Conservation (phyloP, 176 grass and related monocot genomes). For the Pharus latifolius region DNA sequence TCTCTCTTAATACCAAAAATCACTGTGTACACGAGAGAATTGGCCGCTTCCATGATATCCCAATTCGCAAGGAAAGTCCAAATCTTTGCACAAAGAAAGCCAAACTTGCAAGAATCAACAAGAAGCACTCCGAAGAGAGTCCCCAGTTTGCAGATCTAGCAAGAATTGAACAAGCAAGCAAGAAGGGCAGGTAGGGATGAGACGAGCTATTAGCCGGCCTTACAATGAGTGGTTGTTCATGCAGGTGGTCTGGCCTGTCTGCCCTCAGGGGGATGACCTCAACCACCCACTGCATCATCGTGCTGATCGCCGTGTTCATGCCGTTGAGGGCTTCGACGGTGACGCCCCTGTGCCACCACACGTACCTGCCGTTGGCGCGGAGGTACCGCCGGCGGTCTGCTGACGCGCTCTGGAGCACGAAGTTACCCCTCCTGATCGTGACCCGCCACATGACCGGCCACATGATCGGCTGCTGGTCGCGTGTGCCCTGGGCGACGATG, state of each 20-base stretch:
- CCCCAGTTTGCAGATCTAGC: neutral
- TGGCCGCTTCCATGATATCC: too few species aligned
- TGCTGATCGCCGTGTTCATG: constrained; percentile 7
- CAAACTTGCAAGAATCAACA: neutral
- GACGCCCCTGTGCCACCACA: constrained; percentile 10
- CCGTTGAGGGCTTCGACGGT: constrained; percentile 7
- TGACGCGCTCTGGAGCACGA: constrained; percentile 13
- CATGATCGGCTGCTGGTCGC: neutral
- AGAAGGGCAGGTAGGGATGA: neutral
- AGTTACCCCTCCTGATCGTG: neutral
- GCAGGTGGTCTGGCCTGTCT: constrained; percentile 26
- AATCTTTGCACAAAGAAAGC: too few species aligned
- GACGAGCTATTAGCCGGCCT: too few species aligned
- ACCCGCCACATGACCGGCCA: constrained; percentile 27
- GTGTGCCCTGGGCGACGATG: constrained; percentile 1
- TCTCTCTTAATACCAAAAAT: too few species aligned
- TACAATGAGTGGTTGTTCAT: neutral
- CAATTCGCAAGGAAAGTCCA: too few species aligned
- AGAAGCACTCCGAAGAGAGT: neutral
- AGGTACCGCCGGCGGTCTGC: neutral
- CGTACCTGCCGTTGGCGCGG: constrained; percentile 22
- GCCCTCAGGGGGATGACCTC: constrained; percentile 7
- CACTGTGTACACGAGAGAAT: too few species aligned
- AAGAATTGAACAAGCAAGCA: neutral
- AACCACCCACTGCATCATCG: constrained; percentile 38